Percentiles rank a stretch among this genome's conserved stretches.
Conservation (phyloP, 2,329 filamentous ascomycete genomes). For the Nigrospora sphaerica region DNA sequence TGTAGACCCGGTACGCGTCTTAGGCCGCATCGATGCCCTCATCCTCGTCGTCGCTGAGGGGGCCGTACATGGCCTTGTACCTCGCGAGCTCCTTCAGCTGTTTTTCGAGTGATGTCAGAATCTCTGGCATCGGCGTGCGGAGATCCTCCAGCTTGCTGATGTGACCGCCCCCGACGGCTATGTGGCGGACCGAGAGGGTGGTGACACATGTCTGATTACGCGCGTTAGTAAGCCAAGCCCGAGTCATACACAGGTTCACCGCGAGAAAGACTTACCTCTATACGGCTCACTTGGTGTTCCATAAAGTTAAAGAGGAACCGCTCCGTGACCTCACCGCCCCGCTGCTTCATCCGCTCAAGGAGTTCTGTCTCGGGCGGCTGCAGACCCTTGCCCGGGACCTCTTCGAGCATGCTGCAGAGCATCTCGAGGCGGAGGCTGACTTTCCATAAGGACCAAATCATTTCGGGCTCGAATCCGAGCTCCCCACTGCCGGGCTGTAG, state of each 20-base stretch:
- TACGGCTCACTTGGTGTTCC: slow-evolving; percentile 90
- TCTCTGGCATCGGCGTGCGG: slow-evolving; percentile 67
- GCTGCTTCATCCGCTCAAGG: slow-evolving; percentile 58
- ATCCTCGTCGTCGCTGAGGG: slow-evolving; percentile 25
- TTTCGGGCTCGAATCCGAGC: slow-evolving; percentile 70
- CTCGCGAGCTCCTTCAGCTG: slow-evolving; percentile 58
- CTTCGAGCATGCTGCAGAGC: slow-evolving; percentile 84
- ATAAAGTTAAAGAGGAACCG: slow-evolving; percentile 81
- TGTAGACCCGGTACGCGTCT: slow-evolving; percentile 10
- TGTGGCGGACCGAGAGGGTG: slow-evolving; percentile 71
- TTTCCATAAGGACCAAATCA: slow-evolving; percentile 85
- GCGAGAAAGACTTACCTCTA: slow-evolving; percentile 63
- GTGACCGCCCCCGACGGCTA: slow-evolving; percentile 60
- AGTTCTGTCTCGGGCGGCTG: slow-evolving; percentile 78
- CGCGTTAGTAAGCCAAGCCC: slow-evolving; percentile 12
- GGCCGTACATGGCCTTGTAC: slow-evolving; percentile 49
- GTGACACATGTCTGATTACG: slow-evolving; percentile 65
- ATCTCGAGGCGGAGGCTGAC: slow-evolving; percentile 86
- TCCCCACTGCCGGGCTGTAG: slow-evolving; percentile 55
- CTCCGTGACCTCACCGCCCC: slow-evolving; percentile 83
- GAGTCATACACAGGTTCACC: slow-evolving; percentile 1
- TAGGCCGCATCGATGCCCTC: slow-evolving; percentile 29
- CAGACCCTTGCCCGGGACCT: slow-evolving; percentile 52
- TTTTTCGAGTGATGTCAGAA: slow-evolving; percentile 55
- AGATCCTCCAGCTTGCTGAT: slow-evolving; percentile 63